phyloP scores from a whole-genome alignment of 345 rosid genomes.

The Schrenkiella parvula region DNA sequence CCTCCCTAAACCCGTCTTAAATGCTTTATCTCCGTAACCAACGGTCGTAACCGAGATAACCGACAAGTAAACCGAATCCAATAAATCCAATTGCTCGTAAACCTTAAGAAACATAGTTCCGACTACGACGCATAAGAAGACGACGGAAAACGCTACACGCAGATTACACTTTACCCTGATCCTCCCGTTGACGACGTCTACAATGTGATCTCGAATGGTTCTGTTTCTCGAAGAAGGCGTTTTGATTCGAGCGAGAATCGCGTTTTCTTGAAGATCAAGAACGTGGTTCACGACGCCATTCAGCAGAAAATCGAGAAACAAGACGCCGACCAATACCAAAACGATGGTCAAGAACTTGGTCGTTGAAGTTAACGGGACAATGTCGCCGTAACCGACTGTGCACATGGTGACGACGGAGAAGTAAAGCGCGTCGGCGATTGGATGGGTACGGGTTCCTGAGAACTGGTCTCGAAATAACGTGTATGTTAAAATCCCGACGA shows the following conservation, averaged over 20 bases:
- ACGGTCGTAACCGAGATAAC: conserved; percentile 63
- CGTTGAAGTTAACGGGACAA: conserved; percentile 35
- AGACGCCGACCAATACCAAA: conserved; percentile 46
- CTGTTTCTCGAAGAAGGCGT: conserved; percentile 8
- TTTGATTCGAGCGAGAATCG: conserved; percentile 33
- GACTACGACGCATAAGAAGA: conserved; percentile 36
- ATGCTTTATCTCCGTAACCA: conserved; percentile 55
- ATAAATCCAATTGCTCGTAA: conserved; percentile 38
- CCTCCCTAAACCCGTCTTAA: conserved; percentile 41
- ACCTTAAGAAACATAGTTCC: conserved; percentile 37
- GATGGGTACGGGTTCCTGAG: conserved; percentile 41
- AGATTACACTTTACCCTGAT: conserved; percentile 49
- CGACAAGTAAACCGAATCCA: conserved; percentile 52
- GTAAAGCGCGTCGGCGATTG: conserved; percentile 49
- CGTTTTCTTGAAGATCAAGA: conserved; percentile 47
- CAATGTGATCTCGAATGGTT: conserved; percentile 19
- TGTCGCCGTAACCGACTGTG: conserved; percentile 66
- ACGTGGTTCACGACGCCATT: conserved; percentile 43
- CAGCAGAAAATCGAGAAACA: conserved; percentile 44
- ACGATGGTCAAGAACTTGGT: conserved; percentile 43
- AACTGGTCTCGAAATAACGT: conserved; percentile 37
- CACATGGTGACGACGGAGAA: conserved; percentile 65
- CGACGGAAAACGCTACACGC: conserved; percentile 45
- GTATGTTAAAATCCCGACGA: conserved; percentile 34
- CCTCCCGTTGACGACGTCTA: conserved; percentile 46